Conservation (phyloP, 768 basidiomycete species). For the Fomitopsis pulvina region DNA sequence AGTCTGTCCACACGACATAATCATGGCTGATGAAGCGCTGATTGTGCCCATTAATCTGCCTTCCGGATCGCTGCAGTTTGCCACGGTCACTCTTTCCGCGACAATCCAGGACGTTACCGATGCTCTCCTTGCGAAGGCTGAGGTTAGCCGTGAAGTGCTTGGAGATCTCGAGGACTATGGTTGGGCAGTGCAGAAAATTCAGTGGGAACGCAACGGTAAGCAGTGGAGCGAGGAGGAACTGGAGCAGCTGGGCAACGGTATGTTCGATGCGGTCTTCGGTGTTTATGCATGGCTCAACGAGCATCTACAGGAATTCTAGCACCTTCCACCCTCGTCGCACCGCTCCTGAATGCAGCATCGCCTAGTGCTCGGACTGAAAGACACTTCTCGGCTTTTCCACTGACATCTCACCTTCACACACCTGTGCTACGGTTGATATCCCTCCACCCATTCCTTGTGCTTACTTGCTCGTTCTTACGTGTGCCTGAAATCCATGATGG, state of each 20-base stretch:
- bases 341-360: conserved; percentile 40
- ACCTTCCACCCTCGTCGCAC: conserved; percentile 39
- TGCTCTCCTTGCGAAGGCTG: conserved; percentile 37
- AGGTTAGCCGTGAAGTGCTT: conserved; percentile 47
- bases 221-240: conserved; percentile 72
- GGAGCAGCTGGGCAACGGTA: conserved; percentile 57
- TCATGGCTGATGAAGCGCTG: conserved; percentile 37
- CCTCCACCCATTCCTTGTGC: conserved; percentile 50
- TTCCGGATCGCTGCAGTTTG: conserved; percentile 56
- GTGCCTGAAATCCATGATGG: conserved; percentile 76
- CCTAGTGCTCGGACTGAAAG: conserved; percentile 31
- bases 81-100: conserved; percentile 45
- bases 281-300: conserved; percentile 6
- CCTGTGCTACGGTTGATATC: conserved; percentile 69
- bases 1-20: too few relatives aligned
- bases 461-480: conserved; percentile 51
- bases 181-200: conserved; percentile 67
- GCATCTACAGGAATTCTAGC: conserved; percentile 42
- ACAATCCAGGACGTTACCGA: conserved; percentile 57
- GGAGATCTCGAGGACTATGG: conserved; percentile 49
- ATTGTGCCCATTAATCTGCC: conserved; percentile 57
- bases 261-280: conserved; percentile 9
- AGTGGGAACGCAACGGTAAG: conserved; percentile 50
- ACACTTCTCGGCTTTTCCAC: conserved; percentile 64
- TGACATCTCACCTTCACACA: conserved; percentile 60